Percentiles rank a stretch among this genome's conserved stretches.
Evolutionary conservation across 106 monocot genomes (phyloP).

Genomic region (Dactylorhiza incarnata): DNA sequence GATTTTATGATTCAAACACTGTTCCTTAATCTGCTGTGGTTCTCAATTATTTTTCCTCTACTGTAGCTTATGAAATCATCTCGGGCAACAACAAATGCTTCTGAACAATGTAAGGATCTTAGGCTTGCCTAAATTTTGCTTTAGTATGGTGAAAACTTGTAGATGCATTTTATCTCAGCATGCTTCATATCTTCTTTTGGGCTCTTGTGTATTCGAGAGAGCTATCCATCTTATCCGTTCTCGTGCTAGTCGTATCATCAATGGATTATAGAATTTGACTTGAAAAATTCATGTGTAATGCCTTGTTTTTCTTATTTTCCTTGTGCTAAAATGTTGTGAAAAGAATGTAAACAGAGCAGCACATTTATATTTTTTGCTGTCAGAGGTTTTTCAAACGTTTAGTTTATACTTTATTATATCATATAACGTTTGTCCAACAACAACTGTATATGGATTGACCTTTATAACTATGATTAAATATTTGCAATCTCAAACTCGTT

Average conservation of each 20-base stretch:
- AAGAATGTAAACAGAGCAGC: background rate
- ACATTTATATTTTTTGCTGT: background rate
- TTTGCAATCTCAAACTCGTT: background rate
- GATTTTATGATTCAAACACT: background rate
- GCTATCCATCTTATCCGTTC: background rate
- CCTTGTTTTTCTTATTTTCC: background rate
- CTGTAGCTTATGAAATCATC: constrained; percentile 80
- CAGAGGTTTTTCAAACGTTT: background rate
- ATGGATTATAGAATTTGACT: background rate
- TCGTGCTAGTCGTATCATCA: background rate
- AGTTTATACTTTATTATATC: background rate
- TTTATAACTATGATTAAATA: background rate
- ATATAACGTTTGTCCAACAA: background rate
- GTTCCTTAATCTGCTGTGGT: background rate
- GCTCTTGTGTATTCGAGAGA: constrained; percentile 1
- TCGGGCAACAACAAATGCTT: constrained; percentile 49
- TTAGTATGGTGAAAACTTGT: background rate
- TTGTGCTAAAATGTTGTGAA: background rate
- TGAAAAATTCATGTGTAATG: background rate
- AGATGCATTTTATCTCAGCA: background rate
- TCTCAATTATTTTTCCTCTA: constrained; percentile 10
- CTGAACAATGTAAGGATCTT: constrained; percentile 63
- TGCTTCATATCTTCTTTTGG: background rate
- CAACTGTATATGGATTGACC: constrained; percentile 1
- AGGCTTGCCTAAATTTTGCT: background rate